phyloP scores from a whole-genome alignment of 192 early-diverging fungal genomes.

The Umbelopsis ramanniana region DNA sequence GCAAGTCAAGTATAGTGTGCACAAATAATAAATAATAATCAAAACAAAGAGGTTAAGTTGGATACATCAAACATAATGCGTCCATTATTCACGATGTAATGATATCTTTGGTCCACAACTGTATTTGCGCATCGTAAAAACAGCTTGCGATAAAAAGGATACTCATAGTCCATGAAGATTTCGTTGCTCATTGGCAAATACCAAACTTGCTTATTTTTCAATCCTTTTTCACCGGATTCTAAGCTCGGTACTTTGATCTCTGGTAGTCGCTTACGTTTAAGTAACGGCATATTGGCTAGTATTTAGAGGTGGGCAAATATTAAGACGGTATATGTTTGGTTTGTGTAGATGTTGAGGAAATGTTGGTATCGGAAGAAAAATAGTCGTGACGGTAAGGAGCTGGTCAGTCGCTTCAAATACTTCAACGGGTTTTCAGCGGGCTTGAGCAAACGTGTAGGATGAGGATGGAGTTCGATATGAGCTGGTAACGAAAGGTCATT shows the following conservation, averaged over 20 bases:
- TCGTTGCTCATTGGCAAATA: slow-evolving; percentile 56
- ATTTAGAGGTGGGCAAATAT: background rate
- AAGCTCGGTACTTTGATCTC: slow-evolving; percentile 15
- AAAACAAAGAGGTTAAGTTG: slow-evolving; percentile 6
- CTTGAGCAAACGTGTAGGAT: background rate
- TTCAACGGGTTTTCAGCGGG: background rate
- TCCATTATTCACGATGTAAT: background rate
- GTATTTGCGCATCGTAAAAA: background rate
- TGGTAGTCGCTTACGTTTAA: slow-evolving; percentile 38
- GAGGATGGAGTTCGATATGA: background rate
- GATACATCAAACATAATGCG: background rate
- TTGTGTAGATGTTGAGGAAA: background rate
- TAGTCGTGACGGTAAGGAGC: background rate
- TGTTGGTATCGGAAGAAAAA: slow-evolving; percentile 18
- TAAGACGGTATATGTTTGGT: background rate
- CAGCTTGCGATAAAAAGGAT: slow-evolving; percentile 33
- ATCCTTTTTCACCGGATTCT: slow-evolving; percentile 31
- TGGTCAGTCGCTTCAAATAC: background rate
- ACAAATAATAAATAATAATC: slow-evolving; percentile 4
- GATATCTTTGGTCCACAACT: no score
- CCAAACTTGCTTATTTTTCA: slow-evolving; percentile 50
- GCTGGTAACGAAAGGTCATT: background rate
- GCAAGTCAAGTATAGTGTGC: slow-evolving; percentile 20
- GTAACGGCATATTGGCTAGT: slow-evolving; percentile 31
- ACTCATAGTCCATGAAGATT: slow-evolving; percentile 61